phyloP scores from a whole-genome alignment of 306 rosid genomes.

The Pyrus communis region DNA sequence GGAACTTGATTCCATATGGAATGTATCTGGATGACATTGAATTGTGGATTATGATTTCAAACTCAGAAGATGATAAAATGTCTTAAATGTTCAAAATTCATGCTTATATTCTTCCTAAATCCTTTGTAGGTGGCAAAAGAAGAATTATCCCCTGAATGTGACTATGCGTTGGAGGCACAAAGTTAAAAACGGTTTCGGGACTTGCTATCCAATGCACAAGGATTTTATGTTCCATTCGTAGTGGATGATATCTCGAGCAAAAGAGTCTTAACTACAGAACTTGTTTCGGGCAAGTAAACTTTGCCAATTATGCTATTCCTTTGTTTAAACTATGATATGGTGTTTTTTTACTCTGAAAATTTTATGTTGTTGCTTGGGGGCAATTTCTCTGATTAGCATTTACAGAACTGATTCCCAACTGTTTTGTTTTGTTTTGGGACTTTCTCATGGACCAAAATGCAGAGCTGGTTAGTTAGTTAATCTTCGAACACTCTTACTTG shows the following conservation, averaged over 20 bases:
- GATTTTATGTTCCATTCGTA: conserved; percentile 79
- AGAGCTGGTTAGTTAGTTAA: not conserved
- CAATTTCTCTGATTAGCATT: not conserved
- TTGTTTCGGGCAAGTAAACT: conserved; percentile 53
- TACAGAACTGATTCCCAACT: not conserved
- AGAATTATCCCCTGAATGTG: conserved; percentile 83
- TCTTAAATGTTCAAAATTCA: conserved; percentile 3
- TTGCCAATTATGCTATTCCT: conserved; percentile 11
- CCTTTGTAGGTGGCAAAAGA: conserved; percentile 79
- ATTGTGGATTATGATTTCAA: not conserved
- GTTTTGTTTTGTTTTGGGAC: not conserved
- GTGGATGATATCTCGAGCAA: conserved; percentile 69
- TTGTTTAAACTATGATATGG: conserved; percentile 9
- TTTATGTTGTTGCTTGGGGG: not conserved
- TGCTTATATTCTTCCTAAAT: conserved; percentile 14
- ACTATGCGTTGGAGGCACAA: conserved; percentile 77
- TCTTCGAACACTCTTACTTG: not conserved
- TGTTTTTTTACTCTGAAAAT: not conserved
- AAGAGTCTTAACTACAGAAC: conserved; percentile 79
- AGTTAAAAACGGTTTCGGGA: conserved; percentile 72
- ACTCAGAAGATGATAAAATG: conserved; percentile 1
- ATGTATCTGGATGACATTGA: not conserved
- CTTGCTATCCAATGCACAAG: conserved; percentile 43
- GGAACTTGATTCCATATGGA: not conserved
- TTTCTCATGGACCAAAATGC: not conserved